These are phyloP conservation scores for Marasmius sp. DNA, from an alignment of 1,284 basidiomycete genomes.

Conservation along the genomic window DNA sequence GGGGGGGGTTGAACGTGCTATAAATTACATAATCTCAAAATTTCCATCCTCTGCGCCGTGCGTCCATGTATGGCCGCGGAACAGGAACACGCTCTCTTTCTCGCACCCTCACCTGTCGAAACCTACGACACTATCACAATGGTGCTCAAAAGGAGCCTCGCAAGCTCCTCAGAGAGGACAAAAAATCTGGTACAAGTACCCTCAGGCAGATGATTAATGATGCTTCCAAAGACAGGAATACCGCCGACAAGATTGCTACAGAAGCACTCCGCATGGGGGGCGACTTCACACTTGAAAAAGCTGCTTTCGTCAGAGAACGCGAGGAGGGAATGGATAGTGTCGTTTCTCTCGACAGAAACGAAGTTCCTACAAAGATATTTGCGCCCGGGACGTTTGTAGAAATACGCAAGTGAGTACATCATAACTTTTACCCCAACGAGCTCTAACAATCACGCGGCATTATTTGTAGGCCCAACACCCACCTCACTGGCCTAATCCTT, in stretches of 20 bases:
- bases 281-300: conserved; percentile 18
- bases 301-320: conserved; percentile 13
- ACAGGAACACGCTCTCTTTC: neutral
- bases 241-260: neutral
- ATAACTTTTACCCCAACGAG: neutral
- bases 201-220: neutral
- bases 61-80: neutral
- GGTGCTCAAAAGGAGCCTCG: neutral
- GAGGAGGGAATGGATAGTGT: conserved; percentile 12
- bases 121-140: neutral
- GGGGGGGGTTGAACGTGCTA: no score
- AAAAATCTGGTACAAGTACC: neutral
- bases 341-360: conserved; percentile 12
- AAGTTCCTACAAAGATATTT: conserved; percentile 13
- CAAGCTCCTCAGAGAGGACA: neutral
- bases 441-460: neutral
- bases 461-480: conserved; percentile 40
- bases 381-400: conserved; percentile 60
- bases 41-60: neutral
- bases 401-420: conserved; percentile 48
- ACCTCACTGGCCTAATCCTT: conserved; percentile 49
- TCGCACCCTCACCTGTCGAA: neutral
- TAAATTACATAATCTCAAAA: neutral
- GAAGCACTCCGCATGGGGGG: neutral
- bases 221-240: neutral